phyloP scores from a whole-genome alignment of 768 basidiomycete species.

The Suillus cothurnatus region DNA sequence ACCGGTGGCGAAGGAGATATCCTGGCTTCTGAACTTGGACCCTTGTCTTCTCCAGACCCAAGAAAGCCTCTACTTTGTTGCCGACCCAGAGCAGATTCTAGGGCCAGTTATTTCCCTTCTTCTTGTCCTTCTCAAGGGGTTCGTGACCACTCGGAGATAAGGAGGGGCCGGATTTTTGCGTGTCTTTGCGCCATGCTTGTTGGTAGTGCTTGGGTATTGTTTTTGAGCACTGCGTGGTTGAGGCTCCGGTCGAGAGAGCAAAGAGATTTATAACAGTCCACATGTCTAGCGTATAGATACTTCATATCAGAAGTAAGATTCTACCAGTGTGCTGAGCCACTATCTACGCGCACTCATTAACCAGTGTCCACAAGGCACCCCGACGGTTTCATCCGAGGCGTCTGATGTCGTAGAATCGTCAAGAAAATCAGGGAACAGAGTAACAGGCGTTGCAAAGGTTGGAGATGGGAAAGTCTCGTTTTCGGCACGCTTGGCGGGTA shows the following conservation, averaged over 20 bases:
- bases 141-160: constrained; percentile 36
- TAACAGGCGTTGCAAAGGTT: background rate
- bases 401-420: constrained; percentile 28
- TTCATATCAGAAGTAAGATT: background rate
- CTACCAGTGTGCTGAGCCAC: too few relatives aligned
- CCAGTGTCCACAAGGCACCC: constrained; percentile 35
- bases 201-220: constrained; percentile 60
- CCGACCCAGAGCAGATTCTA: constrained; percentile 1
- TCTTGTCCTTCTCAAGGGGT: constrained; percentile 19
- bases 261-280: constrained; percentile 15
- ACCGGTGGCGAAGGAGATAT: constrained; percentile 4
- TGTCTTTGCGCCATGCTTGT: constrained; percentile 45
- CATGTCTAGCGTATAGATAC: constrained; percentile 2
- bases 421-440: constrained; percentile 20
- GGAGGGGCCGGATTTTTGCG: constrained; percentile 55
- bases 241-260: constrained; percentile 50
- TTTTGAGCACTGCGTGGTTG: constrained; percentile 61
- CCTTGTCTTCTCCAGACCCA: constrained; percentile 13
- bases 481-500: constrained; percentile 19
- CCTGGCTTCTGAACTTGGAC: constrained; percentile 13
- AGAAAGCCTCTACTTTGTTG: constrained; percentile 14
- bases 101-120: constrained; percentile 7
- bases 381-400: constrained; percentile 34
- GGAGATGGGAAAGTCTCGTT: constrained; percentile 13
- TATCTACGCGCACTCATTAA: constrained; percentile 18